Evolutionary conservation across 2,329 filamentous ascomycete species (phyloP).

Genomic region (Xylogone sp.): DNA sequence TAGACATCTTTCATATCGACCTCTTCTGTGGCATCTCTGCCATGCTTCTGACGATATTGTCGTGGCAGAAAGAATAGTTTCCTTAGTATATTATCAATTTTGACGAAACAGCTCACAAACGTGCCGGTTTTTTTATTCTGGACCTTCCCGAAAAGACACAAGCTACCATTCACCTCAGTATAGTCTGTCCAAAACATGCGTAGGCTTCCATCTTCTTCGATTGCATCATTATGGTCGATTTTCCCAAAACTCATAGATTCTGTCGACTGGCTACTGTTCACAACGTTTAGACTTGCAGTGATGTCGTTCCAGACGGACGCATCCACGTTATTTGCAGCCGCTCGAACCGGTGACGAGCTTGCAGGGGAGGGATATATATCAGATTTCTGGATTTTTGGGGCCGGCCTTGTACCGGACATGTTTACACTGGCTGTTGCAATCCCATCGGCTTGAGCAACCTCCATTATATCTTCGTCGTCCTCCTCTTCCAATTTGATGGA

Average conservation of each 20-base stretch:
- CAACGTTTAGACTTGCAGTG: constrained; percentile 79
- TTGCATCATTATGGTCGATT: constrained; percentile 74
- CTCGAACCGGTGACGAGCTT: constrained; percentile 71
- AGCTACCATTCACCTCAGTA: constrained; percentile 82
- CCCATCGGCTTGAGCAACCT: constrained; percentile 73
- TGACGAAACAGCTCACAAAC: constrained; percentile 91
- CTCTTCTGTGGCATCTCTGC: constrained; percentile 67
- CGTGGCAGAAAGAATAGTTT: constrained; percentile 93
- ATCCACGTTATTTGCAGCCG: constrained; percentile 61
- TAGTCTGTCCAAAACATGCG: constrained; percentile 98
- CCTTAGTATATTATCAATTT: constrained; percentile 88
- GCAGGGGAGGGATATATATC: constrained; percentile 65
- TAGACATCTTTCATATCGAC: constrained; percentile 89
- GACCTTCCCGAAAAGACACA: constrained; percentile 95
- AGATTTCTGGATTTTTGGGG: constrained; percentile 69
- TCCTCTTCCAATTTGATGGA: constrained; percentile 60
- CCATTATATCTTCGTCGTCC: constrained; percentile 81
- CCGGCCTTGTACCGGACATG: constrained; percentile 73
- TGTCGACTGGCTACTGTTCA: constrained; percentile 67
- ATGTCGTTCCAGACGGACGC: constrained; percentile 85
- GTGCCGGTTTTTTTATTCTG: constrained; percentile 77
- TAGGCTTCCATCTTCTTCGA: constrained; percentile 90
- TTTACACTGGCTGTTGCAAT: constrained; percentile 73
- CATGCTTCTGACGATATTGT: constrained; percentile 58
- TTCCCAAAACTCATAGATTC: constrained; percentile 71